phyloP scores from a whole-genome alignment of 305 asterid species.

The Solanum aculeatissimum region DNA sequence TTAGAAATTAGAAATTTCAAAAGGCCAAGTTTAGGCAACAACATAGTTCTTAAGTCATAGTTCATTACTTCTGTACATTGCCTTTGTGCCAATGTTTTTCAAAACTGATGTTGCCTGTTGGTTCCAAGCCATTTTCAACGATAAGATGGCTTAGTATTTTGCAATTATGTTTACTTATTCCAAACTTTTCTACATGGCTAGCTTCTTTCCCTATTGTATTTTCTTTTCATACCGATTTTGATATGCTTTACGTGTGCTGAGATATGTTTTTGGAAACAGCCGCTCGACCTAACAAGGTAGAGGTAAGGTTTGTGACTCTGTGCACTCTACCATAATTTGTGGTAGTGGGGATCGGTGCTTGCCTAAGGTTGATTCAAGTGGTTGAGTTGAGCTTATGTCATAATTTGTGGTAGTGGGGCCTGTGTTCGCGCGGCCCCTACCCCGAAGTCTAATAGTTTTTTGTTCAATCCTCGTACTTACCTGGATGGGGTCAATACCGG shows the following conservation, averaged over 20 bases:
- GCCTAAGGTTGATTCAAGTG: neutral
- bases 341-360: neutral
- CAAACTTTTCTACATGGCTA: neutral
- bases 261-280: neutral
- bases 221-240: neutral
- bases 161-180: neutral
- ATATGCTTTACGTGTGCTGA: neutral
- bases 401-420: neutral
- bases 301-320: neutral
- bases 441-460: too few species aligned
- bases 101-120: neutral
- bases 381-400: neutral
- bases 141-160: neutral
- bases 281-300: neutral
- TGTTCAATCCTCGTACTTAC: constrained; percentile 5
- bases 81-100: neutral
- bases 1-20: constrained; percentile 2
- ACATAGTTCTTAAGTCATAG: neutral
- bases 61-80: neutral
- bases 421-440: neutral
- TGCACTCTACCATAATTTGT: neutral
- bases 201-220: neutral
- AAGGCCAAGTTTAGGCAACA: neutral
- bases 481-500: constrained; percentile 28
- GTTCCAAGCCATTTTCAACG: neutral